These are phyloP conservation scores for Boletus barrowsii DNA, from an alignment of 768 basidiomycete species.

Conservation along the genomic window DNA sequence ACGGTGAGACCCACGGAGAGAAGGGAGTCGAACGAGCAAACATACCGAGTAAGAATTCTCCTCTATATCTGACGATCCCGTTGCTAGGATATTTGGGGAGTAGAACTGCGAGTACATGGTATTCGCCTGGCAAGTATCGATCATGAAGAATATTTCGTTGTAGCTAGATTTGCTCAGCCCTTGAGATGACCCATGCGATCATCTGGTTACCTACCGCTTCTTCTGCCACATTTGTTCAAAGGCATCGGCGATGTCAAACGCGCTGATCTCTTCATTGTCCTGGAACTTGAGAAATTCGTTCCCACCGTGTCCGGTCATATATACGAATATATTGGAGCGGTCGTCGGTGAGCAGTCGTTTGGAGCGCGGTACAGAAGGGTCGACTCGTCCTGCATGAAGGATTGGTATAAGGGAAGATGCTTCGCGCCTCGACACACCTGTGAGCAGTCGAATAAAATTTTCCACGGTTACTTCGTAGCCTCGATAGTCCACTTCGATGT, in stretches of 20 bases:
- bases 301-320: slow-evolving; percentile 98
- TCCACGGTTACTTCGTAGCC: slow-evolving; percentile 98
- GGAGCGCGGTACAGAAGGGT: slow-evolving; percentile 80
- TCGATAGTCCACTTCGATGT: slow-evolving; percentile 97
- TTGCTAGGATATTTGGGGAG: slow-evolving; percentile 89
- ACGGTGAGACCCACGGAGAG: not conserved
- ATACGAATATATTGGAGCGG: slow-evolving; percentile 90
- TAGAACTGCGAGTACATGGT: slow-evolving; percentile 93
- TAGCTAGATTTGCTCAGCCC: slow-evolving; percentile 45
- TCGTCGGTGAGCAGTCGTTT: slow-evolving; percentile 92
- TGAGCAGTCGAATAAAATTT: slow-evolving; percentile 88
- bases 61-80: slow-evolving; percentile 77
- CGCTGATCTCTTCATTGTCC: slow-evolving; percentile 96
- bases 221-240: slow-evolving; percentile 99
- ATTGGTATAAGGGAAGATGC: not conserved
- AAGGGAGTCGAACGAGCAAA: not conserved
- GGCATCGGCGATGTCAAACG: slow-evolving; percentile 96
- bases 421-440: slow-evolving; percentile 54
- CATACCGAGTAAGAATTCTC: slow-evolving; percentile 93
- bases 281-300: slow-evolving; percentile 99
- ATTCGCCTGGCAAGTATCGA: slow-evolving; percentile 97
- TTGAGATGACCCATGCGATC: not conserved
- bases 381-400: slow-evolving; percentile 66
- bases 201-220: slow-evolving; percentile 56
- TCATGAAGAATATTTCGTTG: slow-evolving; percentile 97